These are phyloP conservation scores for Xerocomellus chrysenteron DNA, from an alignment of 768 basidiomycete genomes.

Conservation along the genomic window DNA sequence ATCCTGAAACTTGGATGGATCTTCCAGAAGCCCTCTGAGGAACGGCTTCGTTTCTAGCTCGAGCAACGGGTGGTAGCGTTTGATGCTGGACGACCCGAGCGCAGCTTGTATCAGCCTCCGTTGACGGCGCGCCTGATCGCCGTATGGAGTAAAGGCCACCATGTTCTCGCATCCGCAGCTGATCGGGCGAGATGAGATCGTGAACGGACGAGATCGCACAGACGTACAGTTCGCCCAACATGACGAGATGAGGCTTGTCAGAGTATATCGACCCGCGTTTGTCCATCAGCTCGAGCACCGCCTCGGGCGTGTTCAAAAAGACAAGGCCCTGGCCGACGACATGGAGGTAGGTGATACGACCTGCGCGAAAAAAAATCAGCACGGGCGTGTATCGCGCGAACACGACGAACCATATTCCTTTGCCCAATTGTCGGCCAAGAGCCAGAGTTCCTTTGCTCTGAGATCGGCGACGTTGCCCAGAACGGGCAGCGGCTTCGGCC, in stretches of 20 bases:
- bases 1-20: slow-evolving; percentile 35
- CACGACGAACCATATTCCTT: slow-evolving; percentile 54
- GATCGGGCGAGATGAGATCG: slow-evolving; percentile 11
- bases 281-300: slow-evolving; percentile 63
- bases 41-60: slow-evolving; percentile 56
- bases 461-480: slow-evolving; percentile 66
- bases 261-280: slow-evolving; percentile 71
- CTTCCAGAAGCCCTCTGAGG: slow-evolving; percentile 51
- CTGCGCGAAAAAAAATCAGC: slow-evolving; percentile 21
- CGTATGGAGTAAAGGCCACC: slow-evolving; percentile 69
- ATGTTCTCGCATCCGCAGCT: slow-evolving; percentile 66
- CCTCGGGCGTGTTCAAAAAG: slow-evolving; percentile 63
- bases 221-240: slow-evolving; percentile 70
- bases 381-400: too few species aligned
- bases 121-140: slow-evolving; percentile 61
- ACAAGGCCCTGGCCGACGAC: slow-evolving; percentile 66
- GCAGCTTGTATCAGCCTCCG: slow-evolving; percentile 67
- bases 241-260: slow-evolving; percentile 67
- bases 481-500: slow-evolving; percentile 63
- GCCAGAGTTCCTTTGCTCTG: slow-evolving; percentile 61
- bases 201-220: neutral
- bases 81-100: slow-evolving; percentile 51
- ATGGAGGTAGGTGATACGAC: slow-evolving; percentile 64
- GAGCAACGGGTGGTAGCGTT: slow-evolving; percentile 57
- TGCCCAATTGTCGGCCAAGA: slow-evolving; percentile 60